Conservation (phyloP, 257 asterid species). For the Perilla frutescens region DNA sequence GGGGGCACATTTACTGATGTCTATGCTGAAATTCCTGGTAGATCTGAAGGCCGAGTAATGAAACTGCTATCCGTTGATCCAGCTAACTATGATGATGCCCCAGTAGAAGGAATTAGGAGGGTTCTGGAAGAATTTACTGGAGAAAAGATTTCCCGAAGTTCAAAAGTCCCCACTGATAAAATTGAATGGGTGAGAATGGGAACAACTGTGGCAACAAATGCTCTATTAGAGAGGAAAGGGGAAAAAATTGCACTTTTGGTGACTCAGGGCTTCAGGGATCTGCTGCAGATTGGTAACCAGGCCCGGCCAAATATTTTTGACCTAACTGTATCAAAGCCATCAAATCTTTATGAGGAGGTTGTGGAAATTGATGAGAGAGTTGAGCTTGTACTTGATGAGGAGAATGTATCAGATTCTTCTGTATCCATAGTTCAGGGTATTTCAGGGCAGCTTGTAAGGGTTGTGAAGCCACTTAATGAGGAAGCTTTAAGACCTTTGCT, state of each 20-base stretch:
- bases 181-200: constrained; percentile 99
- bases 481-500: constrained; percentile 70
- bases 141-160: constrained; percentile 66
- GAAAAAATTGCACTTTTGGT: constrained; percentile 93
- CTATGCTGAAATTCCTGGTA: constrained; percentile 93
- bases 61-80: constrained; percentile 96
- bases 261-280: constrained; percentile 81
- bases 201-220: constrained; percentile 97
- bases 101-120: constrained; percentile 95
- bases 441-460: constrained; percentile 87
- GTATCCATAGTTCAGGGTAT: constrained; percentile 65
- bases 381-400: constrained; percentile 69
- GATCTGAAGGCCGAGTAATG: constrained; percentile 84
- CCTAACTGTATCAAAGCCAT: constrained; percentile 86
- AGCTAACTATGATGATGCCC: constrained; percentile 93
- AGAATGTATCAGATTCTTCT: constrained; percentile 46
- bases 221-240: constrained; percentile 91
- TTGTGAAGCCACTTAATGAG: constrained; percentile 75
- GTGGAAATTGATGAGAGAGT: constrained; percentile 94
- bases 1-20: constrained; percentile 99
- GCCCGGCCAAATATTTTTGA: constrained; percentile 94
- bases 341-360: constrained; percentile 91
- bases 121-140: constrained; percentile 88
- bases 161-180: constrained; percentile 87
- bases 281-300: constrained; percentile 94